These are phyloP conservation scores for Phytophthora vignae DNA, from an alignment of 352 stramenopile genomes.

Conservation along the genomic window DNA sequence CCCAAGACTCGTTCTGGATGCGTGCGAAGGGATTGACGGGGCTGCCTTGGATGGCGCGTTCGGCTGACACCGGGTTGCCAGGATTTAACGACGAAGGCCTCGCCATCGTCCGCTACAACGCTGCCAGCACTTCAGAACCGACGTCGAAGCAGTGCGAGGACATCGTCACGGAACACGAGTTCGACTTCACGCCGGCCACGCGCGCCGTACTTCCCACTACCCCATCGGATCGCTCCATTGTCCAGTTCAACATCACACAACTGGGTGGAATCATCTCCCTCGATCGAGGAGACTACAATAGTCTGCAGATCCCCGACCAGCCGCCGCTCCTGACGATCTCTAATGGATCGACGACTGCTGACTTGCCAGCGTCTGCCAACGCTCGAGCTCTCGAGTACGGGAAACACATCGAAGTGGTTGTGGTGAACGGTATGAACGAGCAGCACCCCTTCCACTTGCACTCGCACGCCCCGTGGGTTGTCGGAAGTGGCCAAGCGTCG, in stretches of 20 bases:
- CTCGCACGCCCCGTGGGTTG: conserved; percentile 34
- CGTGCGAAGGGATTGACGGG: conserved; percentile 30
- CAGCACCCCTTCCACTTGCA: conserved; percentile 49
- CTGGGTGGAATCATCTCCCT: conserved; percentile 30
- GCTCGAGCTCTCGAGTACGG: conserved; percentile 26
- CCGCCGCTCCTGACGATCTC: conserved; percentile 30
- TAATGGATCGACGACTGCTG: conserved; percentile 19
- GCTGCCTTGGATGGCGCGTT: conserved; percentile 24
- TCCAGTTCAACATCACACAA: conserved; percentile 34
- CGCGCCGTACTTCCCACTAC: conserved; percentile 14
- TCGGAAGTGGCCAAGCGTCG: conserved; percentile 29
- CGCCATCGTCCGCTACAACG: conserved; percentile 33
- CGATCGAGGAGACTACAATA: conserved; percentile 31
- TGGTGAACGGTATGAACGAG: conserved; percentile 38
- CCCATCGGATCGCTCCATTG: conserved; percentile 27
- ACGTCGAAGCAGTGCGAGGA: conserved; percentile 22
- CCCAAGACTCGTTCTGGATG: conserved; percentile 40
- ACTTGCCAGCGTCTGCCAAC: conserved; percentile 20
- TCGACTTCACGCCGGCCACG: conserved; percentile 24
- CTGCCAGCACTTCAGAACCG: conserved; percentile 14
- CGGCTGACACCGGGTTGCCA: conserved; percentile 7
- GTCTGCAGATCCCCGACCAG: conserved; percentile 23
- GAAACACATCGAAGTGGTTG: conserved; percentile 34
- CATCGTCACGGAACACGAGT: conserved; percentile 29
- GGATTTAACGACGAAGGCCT: conserved; percentile 40